Evolutionary conservation across 768 basidiomycete genomes (phyloP), one percentile per base, ranked within the genome.

Genomic region (Stropharia rugosoannulata): DNA sequence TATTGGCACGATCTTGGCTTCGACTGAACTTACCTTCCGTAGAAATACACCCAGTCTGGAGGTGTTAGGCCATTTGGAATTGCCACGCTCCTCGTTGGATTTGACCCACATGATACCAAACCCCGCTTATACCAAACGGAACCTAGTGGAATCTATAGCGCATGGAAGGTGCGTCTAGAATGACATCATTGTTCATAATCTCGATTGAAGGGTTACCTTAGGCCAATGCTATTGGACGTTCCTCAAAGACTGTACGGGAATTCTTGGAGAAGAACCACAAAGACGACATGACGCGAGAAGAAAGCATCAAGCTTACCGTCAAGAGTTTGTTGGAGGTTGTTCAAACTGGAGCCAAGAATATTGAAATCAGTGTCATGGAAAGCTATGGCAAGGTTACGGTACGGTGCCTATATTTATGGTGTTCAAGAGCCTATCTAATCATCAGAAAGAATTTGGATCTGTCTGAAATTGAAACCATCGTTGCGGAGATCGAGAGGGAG

Each of bases 261-360:
- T 99, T 98, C 73, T 72, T 99, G 55, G 97, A 99, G 75, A 98
- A 98, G 80, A 96, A 97, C 64, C 93, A 96, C 73, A 93, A 87
- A 64, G 94, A 97, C 59, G 93, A 91, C 60, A 78, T 97, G 76
- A 78, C 83, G 6, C 80, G 92, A 57, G 94, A 94, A 48, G 94
- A 97, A 57, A 87, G 89, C 49, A 90, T 99, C 71, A 97, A 97
- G 71, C 75, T 99, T 46, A 94, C 97, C 0, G 84, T 99, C 59
- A 98, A 98, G 78, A 90, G 89, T 68, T 76, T 99, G 64, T 78
- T 99, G 19, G 97, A 99, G 71, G 95, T 99, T 37, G 97, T 99
- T 7, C 97, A 98, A 75, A 98, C 97, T 1, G 97, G 97, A n/a
- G 97, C 97, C 4, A 98, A 98, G 79, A 99, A 99, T 72, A 98